These are phyloP conservation scores for Cladophialophora exuberans DNA, from an alignment of 2,329 filamentous ascomycete species.

Conservation along the genomic window DNA sequence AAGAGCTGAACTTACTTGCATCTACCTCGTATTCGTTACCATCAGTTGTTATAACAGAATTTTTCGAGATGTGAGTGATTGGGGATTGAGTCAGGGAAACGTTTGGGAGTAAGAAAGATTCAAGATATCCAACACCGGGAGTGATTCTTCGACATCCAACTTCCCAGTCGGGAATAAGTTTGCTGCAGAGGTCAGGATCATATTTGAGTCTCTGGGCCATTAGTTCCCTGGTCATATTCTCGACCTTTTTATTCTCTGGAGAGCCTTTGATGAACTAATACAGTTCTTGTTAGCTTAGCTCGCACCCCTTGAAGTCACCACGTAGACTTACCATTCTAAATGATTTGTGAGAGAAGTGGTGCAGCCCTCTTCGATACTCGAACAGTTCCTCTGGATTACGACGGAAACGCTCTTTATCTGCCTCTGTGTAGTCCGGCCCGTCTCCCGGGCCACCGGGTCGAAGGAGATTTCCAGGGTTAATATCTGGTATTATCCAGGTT, in stretches of 20 bases:
- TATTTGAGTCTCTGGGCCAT: background rate
- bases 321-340: too few relatives aligned
- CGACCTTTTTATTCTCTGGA: background rate
- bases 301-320: too few relatives aligned
- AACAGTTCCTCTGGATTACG: background rate
- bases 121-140: constrained; percentile 48
- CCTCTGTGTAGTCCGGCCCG: background rate
- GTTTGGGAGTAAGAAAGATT: constrained; percentile 61
- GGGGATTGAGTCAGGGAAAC: constrained; percentile 63
- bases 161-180: constrained; percentile 32
- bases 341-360: constrained; percentile 23
- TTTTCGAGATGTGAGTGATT: constrained; percentile 61
- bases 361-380: background rate
- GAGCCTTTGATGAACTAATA: background rate
- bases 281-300: too few relatives aligned
- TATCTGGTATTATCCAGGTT: background rate
- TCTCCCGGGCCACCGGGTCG: background rate
- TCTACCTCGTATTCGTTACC: constrained; percentile 27
- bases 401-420: background rate
- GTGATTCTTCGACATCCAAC: constrained; percentile 53
- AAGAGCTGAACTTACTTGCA: too few relatives aligned
- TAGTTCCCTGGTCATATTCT: background rate
- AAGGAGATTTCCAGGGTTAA: background rate
- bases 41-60: constrained; percentile 41
- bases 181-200: background rate